Evolutionary conservation across 1,284 basidiomycete genomes (phyloP).

Genomic region (Leccinum angustisporum): DNA sequence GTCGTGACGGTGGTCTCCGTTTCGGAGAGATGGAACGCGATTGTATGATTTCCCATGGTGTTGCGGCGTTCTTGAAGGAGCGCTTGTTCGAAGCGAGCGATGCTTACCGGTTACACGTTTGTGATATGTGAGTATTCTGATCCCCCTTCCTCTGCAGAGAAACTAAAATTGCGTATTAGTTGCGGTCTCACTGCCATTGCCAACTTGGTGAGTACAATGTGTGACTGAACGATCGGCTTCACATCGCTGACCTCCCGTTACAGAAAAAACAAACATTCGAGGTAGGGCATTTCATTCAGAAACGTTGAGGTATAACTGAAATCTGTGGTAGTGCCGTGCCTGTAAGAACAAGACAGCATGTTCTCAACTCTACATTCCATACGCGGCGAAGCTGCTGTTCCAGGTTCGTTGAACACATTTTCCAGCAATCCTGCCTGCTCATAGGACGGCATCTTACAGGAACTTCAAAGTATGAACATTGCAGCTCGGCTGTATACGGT

Average conservation of each 20-base stretch:
- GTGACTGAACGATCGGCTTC: slow-evolving; percentile 3
- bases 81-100: slow-evolving; percentile 92
- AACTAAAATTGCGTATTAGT: slow-evolving; percentile 41
- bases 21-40: slow-evolving; percentile 99
- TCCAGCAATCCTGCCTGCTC: neutral
- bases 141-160: neutral
- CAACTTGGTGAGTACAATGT: slow-evolving; percentile 64
- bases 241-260: slow-evolving; percentile 5
- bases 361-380: slow-evolving; percentile 89
- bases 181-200: slow-evolving; percentile 95
- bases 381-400: slow-evolving; percentile 90
- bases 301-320: slow-evolving; percentile 4
- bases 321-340: slow-evolving; percentile 62
- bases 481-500: slow-evolving; percentile 82
- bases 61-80: slow-evolving; percentile 96
- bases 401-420: slow-evolving; percentile 53
- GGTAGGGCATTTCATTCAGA: slow-evolving; percentile 33
- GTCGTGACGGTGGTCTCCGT: slow-evolving; percentile 96
- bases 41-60: slow-evolving; percentile 99
- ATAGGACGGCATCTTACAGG: slow-evolving; percentile 43
- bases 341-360: slow-evolving; percentile 96
- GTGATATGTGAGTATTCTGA: slow-evolving; percentile 76
- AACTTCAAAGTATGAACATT: slow-evolving; percentile 91
- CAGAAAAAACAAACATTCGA: slow-evolving; percentile 88
- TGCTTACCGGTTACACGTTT: slow-evolving; percentile 94